Base-by-base conservation (phyloP, 2,329 filamentous ascomycete genomes). In the Tolypocladium amazonense region DNA sequence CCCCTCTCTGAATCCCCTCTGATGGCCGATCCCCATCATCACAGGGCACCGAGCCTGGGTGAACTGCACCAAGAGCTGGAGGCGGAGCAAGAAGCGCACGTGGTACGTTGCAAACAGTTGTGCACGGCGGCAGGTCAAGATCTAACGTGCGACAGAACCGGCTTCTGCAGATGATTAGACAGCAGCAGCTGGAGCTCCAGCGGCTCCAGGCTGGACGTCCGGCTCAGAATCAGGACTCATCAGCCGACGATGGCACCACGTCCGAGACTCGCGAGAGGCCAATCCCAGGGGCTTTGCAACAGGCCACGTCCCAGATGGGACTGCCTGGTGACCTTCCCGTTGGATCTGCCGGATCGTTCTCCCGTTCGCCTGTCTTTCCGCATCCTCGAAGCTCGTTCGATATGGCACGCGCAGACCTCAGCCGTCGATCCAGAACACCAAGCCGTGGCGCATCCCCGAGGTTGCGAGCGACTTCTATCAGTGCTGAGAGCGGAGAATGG, bases 31-130 rank as follows among this genome's bases (percentile, higher is more conserved):
- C 82, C 85, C 20, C 81, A 84, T 65, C 87, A 89, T 67, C 82
- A 84, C 64, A 80, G 88, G 56, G 76, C 86, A 0, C 88, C 88
- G 2, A 91, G 88, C 69, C 72, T 92, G 62, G 88, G 88, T 23
- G 88, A 91, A 72, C 81, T 92, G 50, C 88, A 92, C 65, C 88
- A 92, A 69, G 87, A 91, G 72, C 78, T 92, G 1, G 88, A 92
- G 71, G 88, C 86, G 58, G 88, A 92, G 73, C 88, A 91, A 70
- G 88, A 92, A 69, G 87, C 85, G 30, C 88, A 91, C 73, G 88
- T 92, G 63, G 85, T 88, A 76, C 57, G 82, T 73, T 25, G 37
- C 50, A 15, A n/a, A 18, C 14, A 23, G 2, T 8, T 5, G 11
- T 23, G 1, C 2, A 7, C 25, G 11, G 11, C 23, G 8, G 5